Percentiles rank a stretch among this genome's conserved stretches.
phyloP scores from a whole-genome alignment of 2,329 filamentous ascomycete species.

The Diaporthe nobilis region DNA sequence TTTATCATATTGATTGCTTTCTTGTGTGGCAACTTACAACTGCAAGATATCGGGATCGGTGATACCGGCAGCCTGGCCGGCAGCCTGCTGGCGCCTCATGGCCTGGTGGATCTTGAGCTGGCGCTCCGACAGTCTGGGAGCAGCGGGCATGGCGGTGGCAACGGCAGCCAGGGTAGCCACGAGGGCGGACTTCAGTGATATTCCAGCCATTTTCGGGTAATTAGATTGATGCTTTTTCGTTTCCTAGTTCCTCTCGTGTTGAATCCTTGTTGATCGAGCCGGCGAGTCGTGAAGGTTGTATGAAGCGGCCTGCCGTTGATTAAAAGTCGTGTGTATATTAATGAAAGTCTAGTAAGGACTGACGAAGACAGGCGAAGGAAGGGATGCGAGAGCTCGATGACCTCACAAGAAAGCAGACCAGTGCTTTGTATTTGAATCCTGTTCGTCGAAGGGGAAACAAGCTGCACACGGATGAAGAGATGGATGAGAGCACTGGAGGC shows the following conservation, averaged over 20 bases:
- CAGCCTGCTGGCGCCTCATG: slow-evolving; percentile 65
- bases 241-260: slow-evolving; percentile 38
- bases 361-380: slow-evolving; percentile 43
- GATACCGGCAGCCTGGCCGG: slow-evolving; percentile 62
- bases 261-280: slow-evolving; percentile 45
- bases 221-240: slow-evolving; percentile 39
- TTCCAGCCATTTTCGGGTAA: slow-evolving; percentile 58
- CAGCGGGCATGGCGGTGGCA: slow-evolving; percentile 62
- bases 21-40: slow-evolving; percentile 60
- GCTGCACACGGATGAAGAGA: slow-evolving; percentile 43
- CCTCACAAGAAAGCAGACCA: slow-evolving; percentile 64
- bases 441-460: slow-evolving; percentile 49
- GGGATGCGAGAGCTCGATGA: slow-evolving; percentile 53
- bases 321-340: slow-evolving; percentile 49
- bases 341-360: slow-evolving; percentile 44
- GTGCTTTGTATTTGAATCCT: slow-evolving; percentile 58
- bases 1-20: neutral
- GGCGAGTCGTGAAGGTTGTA: slow-evolving; percentile 45
- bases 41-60: slow-evolving; percentile 70
- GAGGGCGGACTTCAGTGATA: slow-evolving; percentile 59
- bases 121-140: slow-evolving; percentile 58
- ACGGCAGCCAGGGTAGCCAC: slow-evolving; percentile 62
- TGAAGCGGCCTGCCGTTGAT: slow-evolving; percentile 58
- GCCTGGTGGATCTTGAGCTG: slow-evolving; percentile 63
- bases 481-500: slow-evolving; percentile 34